Evolutionary conservation across 345 rosid species (phyloP).

Genomic region (Hibiscus mutabilis): DNA sequence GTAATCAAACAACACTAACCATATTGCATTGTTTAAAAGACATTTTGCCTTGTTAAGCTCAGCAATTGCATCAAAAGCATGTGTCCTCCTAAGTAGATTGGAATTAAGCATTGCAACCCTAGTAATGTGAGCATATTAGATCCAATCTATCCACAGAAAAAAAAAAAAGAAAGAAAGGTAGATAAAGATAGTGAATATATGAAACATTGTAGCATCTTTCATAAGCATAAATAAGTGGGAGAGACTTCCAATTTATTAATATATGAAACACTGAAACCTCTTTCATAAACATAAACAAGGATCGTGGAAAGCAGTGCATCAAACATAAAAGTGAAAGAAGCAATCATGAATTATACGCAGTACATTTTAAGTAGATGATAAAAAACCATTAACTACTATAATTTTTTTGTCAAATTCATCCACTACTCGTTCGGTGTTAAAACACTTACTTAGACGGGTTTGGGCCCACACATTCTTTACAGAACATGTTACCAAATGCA

Average conservation of each 20-base stretch:
- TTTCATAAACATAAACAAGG: too few relatives aligned
- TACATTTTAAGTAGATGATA: too few relatives aligned
- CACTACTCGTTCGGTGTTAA: too few relatives aligned
- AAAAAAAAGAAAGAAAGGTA: slow-evolving; percentile 16
- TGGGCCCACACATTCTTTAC: too few relatives aligned
- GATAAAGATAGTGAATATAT: neutral
- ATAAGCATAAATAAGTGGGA: neutral
- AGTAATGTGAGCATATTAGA: slow-evolving; percentile 67
- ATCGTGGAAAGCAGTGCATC: neutral
- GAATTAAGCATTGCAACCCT: slow-evolving; percentile 53
- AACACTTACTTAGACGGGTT: too few relatives aligned
- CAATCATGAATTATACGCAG: too few relatives aligned
- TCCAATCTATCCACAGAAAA: slow-evolving; percentile 47
- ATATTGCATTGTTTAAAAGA: slow-evolving; percentile 40
- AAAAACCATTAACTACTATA: too few relatives aligned
- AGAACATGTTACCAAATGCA: too few relatives aligned
- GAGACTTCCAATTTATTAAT: neutral
- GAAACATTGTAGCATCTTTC: neutral
- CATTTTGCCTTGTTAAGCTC: slow-evolving; percentile 59
- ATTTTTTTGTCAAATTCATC: too few relatives aligned
- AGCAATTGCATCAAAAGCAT: too few relatives aligned
- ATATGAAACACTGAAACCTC: too few relatives aligned
- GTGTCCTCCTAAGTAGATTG: slow-evolving; percentile 24
- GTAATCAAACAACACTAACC: slow-evolving; percentile 33
- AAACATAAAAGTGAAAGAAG: neutral